These are phyloP conservation scores for Chaetomiaceae sp. DNA, from an alignment of 2,329 filamentous ascomycete genomes.

Conservation along the genomic window DNA sequence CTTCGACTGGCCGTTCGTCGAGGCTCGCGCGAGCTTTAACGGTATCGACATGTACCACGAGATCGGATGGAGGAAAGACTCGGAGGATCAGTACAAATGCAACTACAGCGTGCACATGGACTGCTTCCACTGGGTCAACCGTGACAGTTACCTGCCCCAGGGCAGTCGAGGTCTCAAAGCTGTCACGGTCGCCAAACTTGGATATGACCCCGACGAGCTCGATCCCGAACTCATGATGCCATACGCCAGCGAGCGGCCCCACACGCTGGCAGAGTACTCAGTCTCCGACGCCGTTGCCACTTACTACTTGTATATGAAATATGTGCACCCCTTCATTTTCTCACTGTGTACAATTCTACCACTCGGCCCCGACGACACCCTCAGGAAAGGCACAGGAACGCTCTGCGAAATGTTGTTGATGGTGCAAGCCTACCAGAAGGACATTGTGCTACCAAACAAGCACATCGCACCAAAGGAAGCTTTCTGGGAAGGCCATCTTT, in stretches of 20 bases:
- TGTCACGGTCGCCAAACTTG: slow-evolving; percentile 94
- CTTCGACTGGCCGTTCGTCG: slow-evolving; percentile 99
- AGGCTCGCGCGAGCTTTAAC: slow-evolving; percentile 84
- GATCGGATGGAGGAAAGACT: slow-evolving; percentile 94
- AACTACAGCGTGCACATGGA: slow-evolving; percentile 98
- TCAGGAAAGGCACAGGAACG: slow-evolving; percentile 94
- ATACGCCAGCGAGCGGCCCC: slow-evolving; percentile 82
- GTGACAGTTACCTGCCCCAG: slow-evolving; percentile 95
- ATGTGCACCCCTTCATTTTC: slow-evolving; percentile 99
- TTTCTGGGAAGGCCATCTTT: slow-evolving; percentile 93
- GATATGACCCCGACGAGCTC: slow-evolving; percentile 96
- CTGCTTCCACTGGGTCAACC: slow-evolving; percentile 97
- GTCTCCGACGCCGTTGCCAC: slow-evolving; percentile 98
- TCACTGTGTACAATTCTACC: slow-evolving; percentile 96
- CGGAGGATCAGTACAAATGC: slow-evolving; percentile 93
- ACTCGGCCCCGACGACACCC: slow-evolving; percentile 82
- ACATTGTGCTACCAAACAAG: slow-evolving; percentile 93
- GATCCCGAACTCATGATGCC: slow-evolving; percentile 97
- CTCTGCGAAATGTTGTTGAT: slow-evolving; percentile 99
- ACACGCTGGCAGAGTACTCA: slow-evolving; percentile 94
- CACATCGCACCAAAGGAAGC: slow-evolving; percentile 85
- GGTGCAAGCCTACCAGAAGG: slow-evolving; percentile 92
- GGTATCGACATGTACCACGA: slow-evolving; percentile 99
- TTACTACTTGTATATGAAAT: slow-evolving; percentile 99
- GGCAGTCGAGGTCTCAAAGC: slow-evolving; percentile 96